These are phyloP conservation scores for Crithidia bombi DNA, from an alignment of 208 protist species.

Conservation along the genomic window DNA sequence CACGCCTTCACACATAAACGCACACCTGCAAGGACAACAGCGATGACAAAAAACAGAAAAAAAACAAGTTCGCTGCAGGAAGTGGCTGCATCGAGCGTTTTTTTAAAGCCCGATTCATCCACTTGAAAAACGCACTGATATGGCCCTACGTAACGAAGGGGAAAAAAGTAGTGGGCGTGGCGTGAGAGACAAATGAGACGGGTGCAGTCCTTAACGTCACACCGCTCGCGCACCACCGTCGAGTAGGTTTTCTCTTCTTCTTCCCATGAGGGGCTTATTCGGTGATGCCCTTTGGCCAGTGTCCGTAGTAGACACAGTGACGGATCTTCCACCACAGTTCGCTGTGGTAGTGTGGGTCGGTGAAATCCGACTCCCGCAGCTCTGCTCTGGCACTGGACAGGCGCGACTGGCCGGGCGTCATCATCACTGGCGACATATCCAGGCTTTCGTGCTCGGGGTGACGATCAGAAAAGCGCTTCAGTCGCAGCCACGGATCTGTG, in stretches of 20 bases:
- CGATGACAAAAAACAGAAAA: too few species aligned
- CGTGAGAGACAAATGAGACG: too few species aligned
- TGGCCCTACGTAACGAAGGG: too few species aligned
- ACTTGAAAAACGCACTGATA: too few species aligned
- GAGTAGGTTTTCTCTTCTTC: neutral
- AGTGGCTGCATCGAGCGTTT: too few species aligned
- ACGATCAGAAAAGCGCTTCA: constrained; percentile 84
- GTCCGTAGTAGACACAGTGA: constrained; percentile 85
- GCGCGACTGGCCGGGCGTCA: constrained; percentile 83
- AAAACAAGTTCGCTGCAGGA: too few species aligned
- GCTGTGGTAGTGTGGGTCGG: constrained; percentile 87
- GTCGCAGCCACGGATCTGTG: constrained; percentile 62
- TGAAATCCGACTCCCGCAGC: constrained; percentile 87
- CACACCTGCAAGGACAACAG: too few species aligned
- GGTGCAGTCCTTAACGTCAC: too few species aligned
- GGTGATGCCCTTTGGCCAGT: constrained; percentile 87
- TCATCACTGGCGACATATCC: constrained; percentile 71
- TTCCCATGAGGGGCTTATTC: constrained; percentile 43
- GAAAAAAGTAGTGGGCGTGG: too few species aligned
- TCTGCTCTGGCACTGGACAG: constrained; percentile 78
- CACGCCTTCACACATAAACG: too few species aligned
- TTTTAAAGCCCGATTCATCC: too few species aligned
- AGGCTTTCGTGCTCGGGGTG: constrained; percentile 87
- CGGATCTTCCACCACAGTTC: constrained; percentile 91
- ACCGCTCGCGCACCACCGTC: too few species aligned